Evolutionary conservation across 768 basidiomycete genomes (phyloP).

Genomic region (Solioccasus polychromus): DNA sequence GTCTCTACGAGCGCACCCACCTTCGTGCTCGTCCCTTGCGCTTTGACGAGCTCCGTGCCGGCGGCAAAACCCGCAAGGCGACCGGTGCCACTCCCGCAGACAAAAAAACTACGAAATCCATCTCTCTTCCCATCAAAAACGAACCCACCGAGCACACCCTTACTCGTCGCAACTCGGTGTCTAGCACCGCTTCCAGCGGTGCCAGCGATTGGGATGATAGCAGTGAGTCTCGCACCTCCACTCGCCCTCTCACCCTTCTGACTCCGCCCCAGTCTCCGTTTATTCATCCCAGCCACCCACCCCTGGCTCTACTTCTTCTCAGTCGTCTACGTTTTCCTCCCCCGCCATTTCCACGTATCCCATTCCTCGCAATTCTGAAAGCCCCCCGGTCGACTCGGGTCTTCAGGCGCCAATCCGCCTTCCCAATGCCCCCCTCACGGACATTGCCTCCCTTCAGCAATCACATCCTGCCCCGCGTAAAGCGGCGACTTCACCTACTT

Average conservation of each 20-base stretch:
- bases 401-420: slow-evolving; percentile 53
- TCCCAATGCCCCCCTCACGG: slow-evolving; percentile 68
- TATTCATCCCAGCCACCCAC: slow-evolving; percentile 35
- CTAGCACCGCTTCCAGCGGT: slow-evolving; percentile 48
- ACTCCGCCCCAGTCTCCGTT: slow-evolving; percentile 21
- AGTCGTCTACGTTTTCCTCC: slow-evolving; percentile 65
- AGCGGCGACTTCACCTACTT: slow-evolving; percentile 30
- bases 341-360: slow-evolving; percentile 59
- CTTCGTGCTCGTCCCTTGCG: slow-evolving; percentile 77
- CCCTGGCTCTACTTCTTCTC: slow-evolving; percentile 50
- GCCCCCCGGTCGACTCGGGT: slow-evolving; percentile 49
- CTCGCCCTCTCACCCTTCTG: not conserved
- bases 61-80: slow-evolving; percentile 74
- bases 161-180: slow-evolving; percentile 60
- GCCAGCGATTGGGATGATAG: slow-evolving; percentile 80
- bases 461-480: slow-evolving; percentile 34
- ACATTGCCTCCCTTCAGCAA: slow-evolving; percentile 55
- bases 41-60: slow-evolving; percentile 83
- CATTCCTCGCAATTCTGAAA: slow-evolving; percentile 54
- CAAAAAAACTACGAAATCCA: slow-evolving; percentile 30
- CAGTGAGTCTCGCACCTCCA: slow-evolving; percentile 43
- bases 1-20: slow-evolving; percentile 87
- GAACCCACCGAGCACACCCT: slow-evolving; percentile 55
- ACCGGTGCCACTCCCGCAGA: slow-evolving; percentile 20
- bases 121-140: slow-evolving; percentile 53